A percentile compares a stretch with the other conserved stretches of the same genome.
phyloP scores from a whole-genome alignment of 2,329 filamentous ascomycete genomes.

The Calonectria henricotiae region DNA sequence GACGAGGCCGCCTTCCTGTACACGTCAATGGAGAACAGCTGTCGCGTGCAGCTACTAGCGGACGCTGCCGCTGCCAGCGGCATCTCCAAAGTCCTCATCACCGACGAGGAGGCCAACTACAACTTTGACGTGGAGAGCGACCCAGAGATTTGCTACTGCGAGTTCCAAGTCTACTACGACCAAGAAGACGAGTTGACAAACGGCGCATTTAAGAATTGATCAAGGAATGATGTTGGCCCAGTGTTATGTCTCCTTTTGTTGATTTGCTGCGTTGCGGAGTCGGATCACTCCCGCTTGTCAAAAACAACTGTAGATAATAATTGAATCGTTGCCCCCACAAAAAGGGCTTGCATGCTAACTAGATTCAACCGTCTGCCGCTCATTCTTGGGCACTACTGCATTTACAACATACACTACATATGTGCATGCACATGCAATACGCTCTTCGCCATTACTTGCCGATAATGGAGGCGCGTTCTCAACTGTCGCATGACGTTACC shows the following conservation, averaged over 20 bases:
- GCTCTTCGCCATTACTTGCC: background rate
- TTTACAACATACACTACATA: background rate
- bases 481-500: too few relatives aligned
- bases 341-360: background rate
- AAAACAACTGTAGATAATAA: background rate
- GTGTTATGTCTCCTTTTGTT: background rate
- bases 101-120: slow-evolving; percentile 62
- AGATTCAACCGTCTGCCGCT: background rate
- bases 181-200: slow-evolving; percentile 47
- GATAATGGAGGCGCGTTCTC: background rate
- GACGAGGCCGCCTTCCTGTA: slow-evolving; percentile 83
- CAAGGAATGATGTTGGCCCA: background rate
- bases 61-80: slow-evolving; percentile 54
- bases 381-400: background rate
- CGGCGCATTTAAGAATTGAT: slow-evolving; percentile 47
- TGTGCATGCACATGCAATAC: background rate
- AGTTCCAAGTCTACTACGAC: slow-evolving; percentile 53
- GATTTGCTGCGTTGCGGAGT: background rate
- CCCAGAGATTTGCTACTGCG: slow-evolving; percentile 50
- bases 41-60: slow-evolving; percentile 61
- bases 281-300: background rate
- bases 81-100: slow-evolving; percentile 58
- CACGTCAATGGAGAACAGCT: slow-evolving; percentile 77
- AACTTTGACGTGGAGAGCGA: slow-evolving; percentile 54
- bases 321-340: background rate